A percentile compares a stretch with the other conserved stretches of the same genome.
These are phyloP conservation scores for Poterioochromonas sp. DNA, from an alignment of 352 stramenopile species.

Conservation along the genomic window DNA sequence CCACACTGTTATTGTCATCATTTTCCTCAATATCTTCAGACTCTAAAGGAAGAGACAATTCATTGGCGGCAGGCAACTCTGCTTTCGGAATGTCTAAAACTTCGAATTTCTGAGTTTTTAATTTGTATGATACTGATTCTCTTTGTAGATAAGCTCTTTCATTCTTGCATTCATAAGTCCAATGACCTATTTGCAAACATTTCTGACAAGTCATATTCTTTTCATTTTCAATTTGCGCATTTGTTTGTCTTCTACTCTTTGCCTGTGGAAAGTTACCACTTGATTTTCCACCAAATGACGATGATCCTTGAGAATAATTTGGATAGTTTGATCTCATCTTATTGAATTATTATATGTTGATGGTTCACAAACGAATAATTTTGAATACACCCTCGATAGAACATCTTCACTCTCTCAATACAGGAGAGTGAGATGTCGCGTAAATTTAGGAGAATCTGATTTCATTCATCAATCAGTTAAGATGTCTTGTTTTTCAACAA, in stretches of 20 bases:
- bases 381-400: no score
- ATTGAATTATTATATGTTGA: no score
- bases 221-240: neutral
- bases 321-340: no score
- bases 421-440: no score
- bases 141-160: neutral
- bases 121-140: neutral
- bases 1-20: neutral
- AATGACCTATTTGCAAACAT: neutral
- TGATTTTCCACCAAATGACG: no score
- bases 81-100: neutral
- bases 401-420: no score
- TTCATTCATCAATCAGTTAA: no score
- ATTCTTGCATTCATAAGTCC: conserved; percentile 7
- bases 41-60: neutral
- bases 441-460: no score
- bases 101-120: neutral
- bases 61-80: neutral
- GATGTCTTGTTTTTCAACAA: no score
- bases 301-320: no score
- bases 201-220: conserved; percentile 15
- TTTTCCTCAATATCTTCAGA: neutral
- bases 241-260: neutral
- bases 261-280: neutral
- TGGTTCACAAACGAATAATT: no score